These are phyloP conservation scores for Elaeis oleifera DNA, from an alignment of 202 grass and related monocot genomes.

Conservation along the genomic window DNA sequence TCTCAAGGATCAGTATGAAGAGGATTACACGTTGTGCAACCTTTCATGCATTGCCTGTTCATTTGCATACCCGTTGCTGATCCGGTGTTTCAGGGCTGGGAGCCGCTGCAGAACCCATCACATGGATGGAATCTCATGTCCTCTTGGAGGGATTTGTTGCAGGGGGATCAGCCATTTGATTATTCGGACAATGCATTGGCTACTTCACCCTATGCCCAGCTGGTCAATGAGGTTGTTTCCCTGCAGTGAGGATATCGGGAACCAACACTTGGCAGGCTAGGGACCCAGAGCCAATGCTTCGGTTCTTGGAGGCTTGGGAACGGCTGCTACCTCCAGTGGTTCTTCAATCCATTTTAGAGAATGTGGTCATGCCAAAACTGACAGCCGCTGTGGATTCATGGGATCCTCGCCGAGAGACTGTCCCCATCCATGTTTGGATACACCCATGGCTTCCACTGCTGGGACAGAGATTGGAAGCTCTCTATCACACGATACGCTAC, in stretches of 20 bases:
- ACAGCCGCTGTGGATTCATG: constrained; percentile 67
- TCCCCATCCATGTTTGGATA: constrained; percentile 77
- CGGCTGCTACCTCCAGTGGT: constrained; percentile 53
- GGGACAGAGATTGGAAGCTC: constrained; percentile 51
- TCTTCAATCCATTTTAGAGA: constrained; percentile 70
- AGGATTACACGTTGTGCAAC: constrained; percentile 85
- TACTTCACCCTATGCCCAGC: constrained; percentile 63
- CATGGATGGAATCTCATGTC: constrained; percentile 61
- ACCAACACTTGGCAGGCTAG: constrained; percentile 82
- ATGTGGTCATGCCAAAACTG: constrained; percentile 86
- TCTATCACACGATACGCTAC: constrained; percentile 79
- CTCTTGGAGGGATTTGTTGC: constrained; percentile 64
- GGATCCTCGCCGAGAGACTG: constrained; percentile 67
- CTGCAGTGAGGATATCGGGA: constrained; percentile 66
- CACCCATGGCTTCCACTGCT: constrained; percentile 83
- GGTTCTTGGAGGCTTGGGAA: constrained; percentile 77
- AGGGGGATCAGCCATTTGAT: constrained; percentile 73
- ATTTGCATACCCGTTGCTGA: constrained; percentile 61
- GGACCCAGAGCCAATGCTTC: constrained; percentile 84
- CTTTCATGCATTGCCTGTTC: constrained; percentile 68
- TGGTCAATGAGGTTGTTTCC: constrained; percentile 80
- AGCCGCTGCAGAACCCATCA: constrained; percentile 66
- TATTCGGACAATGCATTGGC: constrained; percentile 49
- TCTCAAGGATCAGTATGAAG: constrained; percentile 45
- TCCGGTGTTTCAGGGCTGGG: constrained; percentile 77